Conservation (phyloP, 768 basidiomycete species). For the Cystobasidium ongulense region DNA sequence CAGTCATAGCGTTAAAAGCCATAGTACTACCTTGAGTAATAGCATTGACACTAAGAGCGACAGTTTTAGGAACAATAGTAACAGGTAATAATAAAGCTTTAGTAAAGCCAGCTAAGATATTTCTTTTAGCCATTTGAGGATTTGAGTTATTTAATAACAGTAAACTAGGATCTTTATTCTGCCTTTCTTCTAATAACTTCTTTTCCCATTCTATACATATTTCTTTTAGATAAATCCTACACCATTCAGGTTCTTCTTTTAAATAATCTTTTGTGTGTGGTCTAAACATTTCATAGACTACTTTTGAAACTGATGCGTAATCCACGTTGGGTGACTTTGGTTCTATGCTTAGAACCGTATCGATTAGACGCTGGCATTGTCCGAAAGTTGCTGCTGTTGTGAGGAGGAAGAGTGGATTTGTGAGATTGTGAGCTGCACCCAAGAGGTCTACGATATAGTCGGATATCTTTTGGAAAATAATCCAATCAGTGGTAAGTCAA, state of each 20-base stretch:
- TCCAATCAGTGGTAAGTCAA: not conserved
- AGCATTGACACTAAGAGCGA: constrained; percentile 47
- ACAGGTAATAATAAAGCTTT: constrained; percentile 83
- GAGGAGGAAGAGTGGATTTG: constrained; percentile 63
- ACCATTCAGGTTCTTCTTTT: constrained; percentile 78
- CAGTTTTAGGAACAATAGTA: constrained; percentile 82
- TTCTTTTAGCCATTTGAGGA: constrained; percentile 83
- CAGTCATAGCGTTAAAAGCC: constrained; percentile 41
- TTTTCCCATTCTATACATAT: constrained; percentile 75
- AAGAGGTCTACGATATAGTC: constrained; percentile 78
- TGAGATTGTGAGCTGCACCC: constrained; percentile 65
- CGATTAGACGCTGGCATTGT: constrained; percentile 79
- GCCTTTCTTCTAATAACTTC: constrained; percentile 44
- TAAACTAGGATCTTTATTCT: constrained; percentile 44
- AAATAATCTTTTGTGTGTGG: constrained; percentile 95
- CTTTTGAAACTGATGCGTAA: constrained; percentile 62
- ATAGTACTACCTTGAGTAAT: constrained; percentile 54
- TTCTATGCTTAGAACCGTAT: constrained; percentile 59
- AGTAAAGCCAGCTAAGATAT: constrained; percentile 83
- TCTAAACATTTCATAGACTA: constrained; percentile 90
- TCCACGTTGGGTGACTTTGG: constrained; percentile 49
- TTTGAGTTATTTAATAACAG: constrained; percentile 77
- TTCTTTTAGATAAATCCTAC: constrained; percentile 63
- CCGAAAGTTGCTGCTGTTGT: constrained; percentile 83
- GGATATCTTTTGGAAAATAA: constrained; percentile 66